These are phyloP conservation scores for Boletus hoseneyae DNA, from an alignment of 1,284 basidiomycete species.

Conservation along the genomic window DNA sequence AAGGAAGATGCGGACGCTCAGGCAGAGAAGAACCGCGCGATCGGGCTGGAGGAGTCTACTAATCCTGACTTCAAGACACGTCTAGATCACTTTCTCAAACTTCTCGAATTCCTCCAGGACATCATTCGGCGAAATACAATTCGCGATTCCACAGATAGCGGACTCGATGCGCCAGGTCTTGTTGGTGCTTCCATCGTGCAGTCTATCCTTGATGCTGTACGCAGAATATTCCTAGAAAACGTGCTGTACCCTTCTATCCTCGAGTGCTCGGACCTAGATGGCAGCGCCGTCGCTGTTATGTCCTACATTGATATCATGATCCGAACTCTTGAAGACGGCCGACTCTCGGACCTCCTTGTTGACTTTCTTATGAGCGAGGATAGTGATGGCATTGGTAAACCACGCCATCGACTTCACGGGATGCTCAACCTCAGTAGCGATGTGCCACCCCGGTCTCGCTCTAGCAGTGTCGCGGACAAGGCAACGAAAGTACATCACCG, in stretches of 20 bases:
- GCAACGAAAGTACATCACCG: constrained; percentile 52
- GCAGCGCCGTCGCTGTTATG: constrained; percentile 94
- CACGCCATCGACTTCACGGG: constrained; percentile 41
- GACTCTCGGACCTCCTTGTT: constrained; percentile 68
- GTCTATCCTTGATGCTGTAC: constrained; percentile 78
- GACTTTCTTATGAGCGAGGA: constrained; percentile 82
- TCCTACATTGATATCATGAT: constrained; percentile 94
- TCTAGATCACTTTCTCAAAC: constrained; percentile 84
- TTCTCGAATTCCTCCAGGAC: constrained; percentile 91
- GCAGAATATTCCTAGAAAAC: constrained; percentile 88
- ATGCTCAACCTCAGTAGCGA: constrained; percentile 45
- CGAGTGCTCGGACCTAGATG: constrained; percentile 90
- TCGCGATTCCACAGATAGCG: constrained; percentile 37
- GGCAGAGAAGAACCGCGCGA: constrained; percentile 51
- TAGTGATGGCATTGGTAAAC: constrained; percentile 57
- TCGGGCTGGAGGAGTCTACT: constrained; percentile 73
- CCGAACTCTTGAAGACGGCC: constrained; percentile 69
- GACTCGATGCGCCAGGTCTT: constrained; percentile 53
- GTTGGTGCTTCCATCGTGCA: constrained; percentile 79
- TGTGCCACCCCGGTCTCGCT: constrained; percentile 36
- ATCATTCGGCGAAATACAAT: constrained; percentile 65
- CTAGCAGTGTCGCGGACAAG: constrained; percentile 33
- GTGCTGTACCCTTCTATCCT: constrained; percentile 91
- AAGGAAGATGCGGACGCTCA: constrained; percentile 55
- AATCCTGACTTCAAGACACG: constrained; percentile 76